phyloP scores from a whole-genome alignment of 2,329 filamentous ascomycete species.

The Calonectria leucothoes region DNA sequence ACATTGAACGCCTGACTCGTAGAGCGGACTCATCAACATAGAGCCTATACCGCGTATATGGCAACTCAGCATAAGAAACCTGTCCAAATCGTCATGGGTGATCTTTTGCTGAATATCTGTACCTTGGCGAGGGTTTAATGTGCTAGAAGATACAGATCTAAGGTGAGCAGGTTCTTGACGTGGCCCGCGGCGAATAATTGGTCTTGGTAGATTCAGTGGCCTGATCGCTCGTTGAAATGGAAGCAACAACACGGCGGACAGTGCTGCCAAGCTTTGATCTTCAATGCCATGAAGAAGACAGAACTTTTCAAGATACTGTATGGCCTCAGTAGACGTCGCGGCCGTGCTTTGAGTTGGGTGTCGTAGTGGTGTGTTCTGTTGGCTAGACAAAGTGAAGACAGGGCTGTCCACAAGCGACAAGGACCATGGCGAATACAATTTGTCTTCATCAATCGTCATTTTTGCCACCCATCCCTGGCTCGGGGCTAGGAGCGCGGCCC shows the following conservation, averaged over 20 bases:
- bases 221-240: not conserved
- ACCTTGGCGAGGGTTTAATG: too few species aligned
- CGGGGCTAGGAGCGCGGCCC: conserved; percentile 12
- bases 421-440: conserved; percentile 12
- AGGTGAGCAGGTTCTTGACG: not conserved
- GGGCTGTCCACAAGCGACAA: not conserved
- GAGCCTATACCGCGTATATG: not conserved
- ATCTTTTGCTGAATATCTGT: not conserved
- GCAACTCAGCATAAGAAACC: not conserved
- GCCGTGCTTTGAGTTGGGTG: not conserved
- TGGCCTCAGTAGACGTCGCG: not conserved
- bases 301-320: conserved; percentile 11
- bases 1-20: not conserved
- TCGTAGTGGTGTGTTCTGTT: not conserved
- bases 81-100: not conserved
- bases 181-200: not conserved
- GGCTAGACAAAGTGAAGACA: not conserved
- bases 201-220: not conserved
- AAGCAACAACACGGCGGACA: conserved; percentile 12
- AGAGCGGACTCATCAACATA: not conserved
- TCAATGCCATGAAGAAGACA: conserved; percentile 2
- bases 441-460: not conserved
- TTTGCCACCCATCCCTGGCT: conserved; percentile 9
- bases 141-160: too few species aligned
- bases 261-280: conserved; percentile 11